Evolutionary conservation across 1,139 yeast species (phyloP).

Genomic region (Nakaseomyces bracarensis): DNA sequence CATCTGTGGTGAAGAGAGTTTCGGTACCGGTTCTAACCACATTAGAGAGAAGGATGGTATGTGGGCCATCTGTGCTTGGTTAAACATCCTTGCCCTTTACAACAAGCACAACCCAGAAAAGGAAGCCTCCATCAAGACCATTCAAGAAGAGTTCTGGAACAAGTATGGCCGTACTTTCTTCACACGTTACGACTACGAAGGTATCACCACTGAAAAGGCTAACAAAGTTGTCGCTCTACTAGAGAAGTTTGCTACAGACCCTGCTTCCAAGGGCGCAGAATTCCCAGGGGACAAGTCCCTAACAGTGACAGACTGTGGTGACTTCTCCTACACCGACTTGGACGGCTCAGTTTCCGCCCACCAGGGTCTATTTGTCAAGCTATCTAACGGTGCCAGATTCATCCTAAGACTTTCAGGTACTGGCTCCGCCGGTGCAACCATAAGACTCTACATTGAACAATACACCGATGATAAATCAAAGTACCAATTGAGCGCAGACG

Average conservation of each 20-base stretch:
- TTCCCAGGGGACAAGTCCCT: constrained; percentile 39
- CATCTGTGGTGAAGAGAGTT: constrained; percentile 96
- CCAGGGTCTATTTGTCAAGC: constrained; percentile 85
- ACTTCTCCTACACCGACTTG: constrained; percentile 86
- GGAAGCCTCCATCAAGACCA: constrained; percentile 63
- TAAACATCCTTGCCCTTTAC: constrained; percentile 83
- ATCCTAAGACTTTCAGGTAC: constrained; percentile 94
- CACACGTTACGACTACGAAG: constrained; percentile 91
- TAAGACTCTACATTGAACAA: constrained; percentile 84
- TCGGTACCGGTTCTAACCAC: constrained; percentile 97
- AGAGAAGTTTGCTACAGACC: constrained; percentile 38
- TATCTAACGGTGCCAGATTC: constrained; percentile 74
- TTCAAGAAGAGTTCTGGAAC: constrained; percentile 81
- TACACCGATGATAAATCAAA: constrained; percentile 55
- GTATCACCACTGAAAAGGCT: constrained; percentile 72
- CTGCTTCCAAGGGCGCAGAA: constrained; percentile 39
- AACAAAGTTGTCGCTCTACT: constrained; percentile 55
- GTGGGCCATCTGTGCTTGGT: constrained; percentile 98
- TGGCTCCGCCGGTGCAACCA: constrained; percentile 97
- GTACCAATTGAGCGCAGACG: constrained; percentile 52
- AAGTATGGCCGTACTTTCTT: constrained; percentile 96
- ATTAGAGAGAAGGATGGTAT: constrained; percentile 96
- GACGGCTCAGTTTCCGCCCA: constrained; percentile 88
- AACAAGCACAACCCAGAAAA: constrained; percentile 48
- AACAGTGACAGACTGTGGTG: constrained; percentile 65